Evolutionary conservation across 2,329 filamentous ascomycete genomes (phyloP), one percentile per base, ranked within the genome.

Genomic region (Botrytis deweyae): DNA sequence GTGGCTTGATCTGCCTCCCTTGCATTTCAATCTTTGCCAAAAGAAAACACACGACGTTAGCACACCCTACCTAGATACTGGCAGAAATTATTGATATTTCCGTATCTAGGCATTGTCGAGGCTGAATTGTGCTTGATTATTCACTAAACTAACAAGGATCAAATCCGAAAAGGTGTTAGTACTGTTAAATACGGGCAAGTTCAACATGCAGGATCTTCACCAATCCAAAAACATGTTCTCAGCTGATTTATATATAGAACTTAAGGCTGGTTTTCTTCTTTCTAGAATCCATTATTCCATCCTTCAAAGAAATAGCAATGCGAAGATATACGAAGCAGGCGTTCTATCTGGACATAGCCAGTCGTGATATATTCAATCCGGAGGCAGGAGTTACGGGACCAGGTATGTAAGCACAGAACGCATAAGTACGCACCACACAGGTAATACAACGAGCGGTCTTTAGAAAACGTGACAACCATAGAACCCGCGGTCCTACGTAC

Each of bases 171-270:
- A 40, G 14, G 36, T 40, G 9, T 12, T 40, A 29, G 46, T 55
- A 25, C 40, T 52, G 14, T 29, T 46, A 12, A n/a, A 67, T 40
- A 40, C 25, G 14, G 9, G 7, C 14, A 29, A n/a, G 33, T 29
- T 52, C 14, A 64, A 10, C n/a, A 29, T 29, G 38, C 62, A 14
- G 33, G 29, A 29, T 68, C 65, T 22, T n/a, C 46, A 40, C 36
- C 22, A 55, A 55, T 29, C 14, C 46, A 8, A 18, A 18, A 36
- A 16, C 25, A n/a, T 42, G 18, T 10, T 55, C 36, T 68, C 46
- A 55, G 46, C 46, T 68, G 18, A n/a, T 29, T 68, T 68, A 52
- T 66, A 49, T 55, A 55, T 67, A 55, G 65, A 55, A 40, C 29
- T 66, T 20, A 40, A 20, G 33, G 22, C 4, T 29, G 25, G 4